Evolutionary conservation across 1,284 basidiomycete species (phyloP), one percentile per base, ranked within the genome.

Genomic region (Ceratobasidium sp.): DNA sequence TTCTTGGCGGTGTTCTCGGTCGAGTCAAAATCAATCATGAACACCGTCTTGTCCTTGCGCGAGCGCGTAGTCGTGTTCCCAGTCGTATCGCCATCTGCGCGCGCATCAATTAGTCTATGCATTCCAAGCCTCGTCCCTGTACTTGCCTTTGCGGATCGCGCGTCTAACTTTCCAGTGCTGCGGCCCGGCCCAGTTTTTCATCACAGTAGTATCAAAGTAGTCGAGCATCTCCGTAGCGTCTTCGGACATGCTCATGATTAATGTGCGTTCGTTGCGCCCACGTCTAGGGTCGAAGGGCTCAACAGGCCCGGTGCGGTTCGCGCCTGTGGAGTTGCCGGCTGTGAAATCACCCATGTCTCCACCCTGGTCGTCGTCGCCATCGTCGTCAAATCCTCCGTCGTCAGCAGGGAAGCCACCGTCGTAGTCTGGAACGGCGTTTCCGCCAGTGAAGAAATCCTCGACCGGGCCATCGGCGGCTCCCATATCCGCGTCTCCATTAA

Each of bases 181-280:
- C 10, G 96, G 96, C 3, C 97, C 96, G 2, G 97, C 96, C 96
- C 96, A 99, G 75, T 95, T 96, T 83, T 94, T 97, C 76, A 90
- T 84, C 76, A 94, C 86, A 42, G 86, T 88, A 74, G 90, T 86
- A 78, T 99, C 96, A 77, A 99, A 98, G 79, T 97, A 98, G 75
- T 96, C 94, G 80, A 98, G 88, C 81, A 94, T 90, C 32, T 82
- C 86, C 74, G 68, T 79, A 75, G n/a, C 85, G 1, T 81, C 85
- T 58, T 88, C 87, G 8, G 87, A 87, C 86, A 96, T 91, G 0
- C 92, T 91, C 83, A 97, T 86, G 64, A 95, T 85, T 32, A 96
- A 80, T 74, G 94, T 91, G 2, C 88, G 83, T 68, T 90, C 87
- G 71, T 88, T 88, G 6, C 89, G 89, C 68, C 82, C 81, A 20